phyloP scores from a whole-genome alignment of 2,329 filamentous ascomycete genomes.

The Talaromyces sp. region DNA sequence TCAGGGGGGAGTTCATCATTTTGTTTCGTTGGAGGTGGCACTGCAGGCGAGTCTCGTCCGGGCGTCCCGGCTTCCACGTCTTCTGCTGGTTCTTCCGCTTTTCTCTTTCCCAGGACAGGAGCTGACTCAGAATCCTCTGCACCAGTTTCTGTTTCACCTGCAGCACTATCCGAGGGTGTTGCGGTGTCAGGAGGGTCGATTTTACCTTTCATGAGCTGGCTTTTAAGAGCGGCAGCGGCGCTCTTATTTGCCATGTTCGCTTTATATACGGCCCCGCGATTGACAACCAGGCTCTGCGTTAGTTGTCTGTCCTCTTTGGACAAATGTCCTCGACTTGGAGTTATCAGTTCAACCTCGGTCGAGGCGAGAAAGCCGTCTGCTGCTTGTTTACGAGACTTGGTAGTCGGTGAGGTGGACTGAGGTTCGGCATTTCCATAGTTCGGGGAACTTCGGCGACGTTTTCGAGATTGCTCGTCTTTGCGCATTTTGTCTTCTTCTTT shows the following conservation, averaged over 20 bases:
- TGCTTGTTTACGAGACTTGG: constrained; percentile 21
- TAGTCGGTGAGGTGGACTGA: constrained; percentile 14
- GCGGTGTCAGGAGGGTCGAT: constrained; percentile 15
- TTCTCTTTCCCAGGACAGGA: constrained; percentile 49
- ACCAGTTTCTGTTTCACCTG: constrained; percentile 20
- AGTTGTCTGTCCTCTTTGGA: constrained; percentile 55
- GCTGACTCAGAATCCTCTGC: constrained; percentile 23
- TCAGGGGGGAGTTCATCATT: constrained; percentile 65
- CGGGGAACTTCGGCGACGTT: constrained; percentile 42
- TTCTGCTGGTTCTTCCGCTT: constrained; percentile 64
- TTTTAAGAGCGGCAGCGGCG: constrained; percentile 82
- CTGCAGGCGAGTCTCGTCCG: constrained; percentile 46
- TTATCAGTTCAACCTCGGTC: constrained; percentile 52
- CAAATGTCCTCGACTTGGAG: constrained; percentile 50
- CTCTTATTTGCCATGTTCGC: constrained; percentile 87
- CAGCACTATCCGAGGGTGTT: constrained; percentile 19
- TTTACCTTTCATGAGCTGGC: constrained; percentile 58
- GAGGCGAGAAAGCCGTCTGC: constrained; percentile 34
- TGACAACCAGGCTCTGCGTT: constrained; percentile 85
- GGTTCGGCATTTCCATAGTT: constrained; percentile 38
- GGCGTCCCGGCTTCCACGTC: constrained; percentile 47
- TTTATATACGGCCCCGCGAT: constrained; percentile 60
- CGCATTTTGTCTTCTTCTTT: constrained; percentile 63
- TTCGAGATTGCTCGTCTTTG: constrained; percentile 39
- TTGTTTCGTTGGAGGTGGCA: constrained; percentile 31